Conservation (phyloP, 1,284 basidiomycete genomes). For the Pascua sp. region DNA sequence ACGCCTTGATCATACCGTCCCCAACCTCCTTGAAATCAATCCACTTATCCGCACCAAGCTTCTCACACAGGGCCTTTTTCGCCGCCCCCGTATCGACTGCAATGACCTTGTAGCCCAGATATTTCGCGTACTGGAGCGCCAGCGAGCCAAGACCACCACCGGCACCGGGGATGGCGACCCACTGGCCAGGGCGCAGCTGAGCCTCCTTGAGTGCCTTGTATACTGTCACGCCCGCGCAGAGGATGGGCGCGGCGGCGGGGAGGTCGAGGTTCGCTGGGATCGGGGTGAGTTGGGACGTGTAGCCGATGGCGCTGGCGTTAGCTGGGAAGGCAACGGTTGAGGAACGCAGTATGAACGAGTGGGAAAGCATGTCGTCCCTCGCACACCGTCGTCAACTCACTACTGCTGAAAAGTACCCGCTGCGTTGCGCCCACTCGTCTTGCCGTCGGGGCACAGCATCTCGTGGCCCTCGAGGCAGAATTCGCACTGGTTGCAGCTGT, state of each 20-base stretch:
- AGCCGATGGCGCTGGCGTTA: too few species aligned
- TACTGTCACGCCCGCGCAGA: constrained; percentile 63
- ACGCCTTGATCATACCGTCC: constrained; percentile 7
- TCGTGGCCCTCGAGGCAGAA: constrained; percentile 68
- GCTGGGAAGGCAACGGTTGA: too few species aligned
- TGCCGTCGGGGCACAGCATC: too few species aligned
- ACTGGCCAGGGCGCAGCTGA: constrained; percentile 64
- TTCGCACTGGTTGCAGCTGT: constrained; percentile 68
- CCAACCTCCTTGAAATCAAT: constrained; percentile 67
- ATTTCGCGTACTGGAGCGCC: constrained; percentile 71
- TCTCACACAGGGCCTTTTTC: constrained; percentile 60
- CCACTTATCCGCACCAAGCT: constrained; percentile 69
- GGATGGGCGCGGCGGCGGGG: constrained; percentile 73
- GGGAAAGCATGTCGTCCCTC: too few species aligned
- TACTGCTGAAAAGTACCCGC: too few species aligned
- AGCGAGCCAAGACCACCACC: constrained; percentile 51
- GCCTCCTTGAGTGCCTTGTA: constrained; percentile 79
- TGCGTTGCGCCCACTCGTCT: too few species aligned
- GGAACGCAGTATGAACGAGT: too few species aligned
- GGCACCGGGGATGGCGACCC: constrained; percentile 63
- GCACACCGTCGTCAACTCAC: too few species aligned
- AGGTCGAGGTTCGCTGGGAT: constrained; percentile 65
- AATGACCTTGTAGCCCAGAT: constrained; percentile 70
- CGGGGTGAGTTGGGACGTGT: too few species aligned
- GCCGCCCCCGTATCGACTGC: constrained; percentile 58